phyloP scores from a whole-genome alignment of 2,329 filamentous ascomycete species.

The Colletotrichum limetticola region DNA sequence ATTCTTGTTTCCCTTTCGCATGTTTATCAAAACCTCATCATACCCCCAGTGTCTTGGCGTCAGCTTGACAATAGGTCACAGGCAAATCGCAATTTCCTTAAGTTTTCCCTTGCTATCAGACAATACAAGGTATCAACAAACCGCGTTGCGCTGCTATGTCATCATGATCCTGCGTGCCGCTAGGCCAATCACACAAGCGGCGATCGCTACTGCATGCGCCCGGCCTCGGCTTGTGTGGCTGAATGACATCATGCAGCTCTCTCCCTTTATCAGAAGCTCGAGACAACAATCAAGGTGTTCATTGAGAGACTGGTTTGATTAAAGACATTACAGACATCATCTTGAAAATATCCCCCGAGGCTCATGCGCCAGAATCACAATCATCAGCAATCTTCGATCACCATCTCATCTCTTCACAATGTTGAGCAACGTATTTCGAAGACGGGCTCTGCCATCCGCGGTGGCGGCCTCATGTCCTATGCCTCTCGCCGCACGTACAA shows the following conservation, averaged over 20 bases:
- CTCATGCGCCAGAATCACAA: too few species aligned
- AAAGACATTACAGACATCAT: too few species aligned
- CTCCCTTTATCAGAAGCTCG: conserved; percentile 1
- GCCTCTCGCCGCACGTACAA: background rate
- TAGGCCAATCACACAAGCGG: conserved; percentile 12
- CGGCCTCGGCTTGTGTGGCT: background rate
- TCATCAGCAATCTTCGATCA: background rate
- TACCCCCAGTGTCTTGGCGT: background rate
- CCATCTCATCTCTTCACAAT: background rate
- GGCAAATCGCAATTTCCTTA: background rate
- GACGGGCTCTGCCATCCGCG: background rate
- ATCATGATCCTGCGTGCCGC: background rate
- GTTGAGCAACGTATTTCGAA: background rate
- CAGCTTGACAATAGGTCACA: background rate
- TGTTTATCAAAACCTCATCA: background rate
- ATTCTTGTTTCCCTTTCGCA: background rate
- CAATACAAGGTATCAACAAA: background rate
- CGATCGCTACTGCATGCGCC: conserved; percentile 23
- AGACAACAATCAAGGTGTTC: background rate
- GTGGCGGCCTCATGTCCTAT: background rate
- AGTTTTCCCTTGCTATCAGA: background rate
- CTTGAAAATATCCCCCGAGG: background rate
- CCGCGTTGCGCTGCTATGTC: conserved; percentile 7
- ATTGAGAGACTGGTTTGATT: background rate
- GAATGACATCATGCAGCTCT: conserved; percentile 24